phyloP scores from a whole-genome alignment of 495 filamentous ascomycete species.

The Echria macrotheca region DNA sequence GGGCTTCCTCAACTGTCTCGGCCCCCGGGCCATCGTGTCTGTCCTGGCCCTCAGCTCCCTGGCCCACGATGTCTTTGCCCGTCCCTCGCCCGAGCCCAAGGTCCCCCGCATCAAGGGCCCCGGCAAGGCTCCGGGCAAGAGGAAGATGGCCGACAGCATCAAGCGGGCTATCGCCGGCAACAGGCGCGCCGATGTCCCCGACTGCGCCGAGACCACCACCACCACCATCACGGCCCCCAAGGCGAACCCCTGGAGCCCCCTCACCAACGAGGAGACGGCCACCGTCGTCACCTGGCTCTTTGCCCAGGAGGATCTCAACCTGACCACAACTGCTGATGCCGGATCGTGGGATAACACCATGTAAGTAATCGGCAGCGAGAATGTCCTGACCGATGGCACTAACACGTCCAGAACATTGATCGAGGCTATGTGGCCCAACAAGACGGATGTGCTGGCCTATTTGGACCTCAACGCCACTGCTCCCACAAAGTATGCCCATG shows the following conservation, averaged over 20 bases:
- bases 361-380: constrained; percentile 5
- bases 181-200: constrained; percentile 6
- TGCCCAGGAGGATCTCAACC: constrained; percentile 29
- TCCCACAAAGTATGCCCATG: constrained; percentile 45
- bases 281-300: constrained; percentile 31
- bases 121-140: constrained; percentile 6
- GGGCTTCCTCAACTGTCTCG: constrained; percentile 19
- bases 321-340: constrained; percentile 29
- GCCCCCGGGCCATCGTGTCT: constrained; percentile 20
- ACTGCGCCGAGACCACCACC: constrained; percentile 17
- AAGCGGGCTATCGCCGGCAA: constrained; percentile 21
- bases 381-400: background rate
- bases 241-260: constrained; percentile 30
- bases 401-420: no score
- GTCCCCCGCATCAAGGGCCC: constrained; percentile 14
- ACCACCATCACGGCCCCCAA: constrained; percentile 27
- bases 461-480: constrained; percentile 32
- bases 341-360: constrained; percentile 31
- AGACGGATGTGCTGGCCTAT: constrained; percentile 44
- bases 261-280: constrained; percentile 29
- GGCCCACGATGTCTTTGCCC: constrained; percentile 18
- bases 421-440: constrained; percentile 49
- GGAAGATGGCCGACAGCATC: constrained; percentile 20
- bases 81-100: constrained; percentile 17
- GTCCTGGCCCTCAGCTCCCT: constrained; percentile 16